Evolutionary conservation across 495 filamentous ascomycete species (phyloP), one percentile per base, ranked within the genome.

Genomic region (Xeromyces bisporus): DNA sequence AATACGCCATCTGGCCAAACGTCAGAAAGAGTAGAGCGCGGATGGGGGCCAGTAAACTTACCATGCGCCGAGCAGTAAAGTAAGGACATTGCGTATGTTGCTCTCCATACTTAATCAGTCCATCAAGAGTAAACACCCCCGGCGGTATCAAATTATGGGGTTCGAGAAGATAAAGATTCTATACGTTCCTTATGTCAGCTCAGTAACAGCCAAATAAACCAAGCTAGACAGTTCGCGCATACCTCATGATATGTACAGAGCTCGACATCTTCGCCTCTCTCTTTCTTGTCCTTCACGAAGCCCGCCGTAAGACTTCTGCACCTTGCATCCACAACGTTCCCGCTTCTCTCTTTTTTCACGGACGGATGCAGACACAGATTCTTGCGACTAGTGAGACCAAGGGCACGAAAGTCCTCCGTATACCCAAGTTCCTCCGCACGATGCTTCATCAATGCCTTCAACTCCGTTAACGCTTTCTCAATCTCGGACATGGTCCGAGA

Each of bases 1-100:
- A 96, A 48, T 79, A 93, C 31, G 84, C 74, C 87, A 99, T 96
- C 80, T 86, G 40, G 18, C 14, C 24, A 26, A 16, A 34, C 23
- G 29, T 46, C 28, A 46, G 41, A 12, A 17, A 26, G 21, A 25
- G 30, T 6, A 1, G 8, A 23, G 23, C 16, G 7, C 14, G n/a
- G 12, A 28, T 15, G 5, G 9, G 13, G 21, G 10, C 5, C 9
- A 26, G 12, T n/a, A 37, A n/a, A 42, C 62, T 39, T 57, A 85
- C 80, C 89, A 99, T 99, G 37, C 89, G 72, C 32, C 89, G 66
- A 20, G 80, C 80, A 14, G 84, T 93, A 42, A 99, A 99, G 47
- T 99, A 99, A 0, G 89, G 91, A 44, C 89, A 99, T 50, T 93
- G 89, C 44, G 91, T 96, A 31, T 93, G 75, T 53, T 92, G 62